These are phyloP conservation scores for Rhamnella rubrinervis DNA, from an alignment of 331 rosid genomes.

Conservation along the genomic window DNA sequence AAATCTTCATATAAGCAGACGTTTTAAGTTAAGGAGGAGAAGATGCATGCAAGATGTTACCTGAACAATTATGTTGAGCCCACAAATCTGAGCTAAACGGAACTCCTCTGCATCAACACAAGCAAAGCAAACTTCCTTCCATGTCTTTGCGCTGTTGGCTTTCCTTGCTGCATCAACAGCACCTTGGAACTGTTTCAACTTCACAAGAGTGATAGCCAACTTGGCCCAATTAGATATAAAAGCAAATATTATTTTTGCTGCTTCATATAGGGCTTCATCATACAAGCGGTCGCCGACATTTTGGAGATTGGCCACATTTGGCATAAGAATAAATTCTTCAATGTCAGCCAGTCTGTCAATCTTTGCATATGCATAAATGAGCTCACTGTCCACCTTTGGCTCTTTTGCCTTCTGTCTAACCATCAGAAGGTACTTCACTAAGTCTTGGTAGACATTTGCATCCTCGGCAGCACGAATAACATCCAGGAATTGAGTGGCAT, in stretches of 20 bases:
- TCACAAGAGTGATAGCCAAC: conserved; percentile 95
- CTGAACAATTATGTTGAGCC: conserved; percentile 96
- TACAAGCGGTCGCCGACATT: conserved; percentile 93
- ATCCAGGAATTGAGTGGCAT: conserved; percentile 89
- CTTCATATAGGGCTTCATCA: conserved; percentile 94
- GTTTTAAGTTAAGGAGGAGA: conserved; percentile 10
- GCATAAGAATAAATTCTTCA: conserved; percentile 97
- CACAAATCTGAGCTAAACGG: conserved; percentile 99
- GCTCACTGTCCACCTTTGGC: conserved; percentile 98
- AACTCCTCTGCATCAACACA: conserved; percentile 99
- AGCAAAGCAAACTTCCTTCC: conserved; percentile 99
- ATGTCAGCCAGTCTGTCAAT: conserved; percentile 93
- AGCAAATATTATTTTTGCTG: conserved; percentile 91
- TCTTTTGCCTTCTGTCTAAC: conserved; percentile 92
- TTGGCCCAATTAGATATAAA: conserved; percentile 99
- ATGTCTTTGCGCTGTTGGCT: conserved; percentile 98
- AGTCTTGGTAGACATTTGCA: conserved; percentile 78
- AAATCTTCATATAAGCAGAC: background rate
- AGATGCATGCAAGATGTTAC: conserved; percentile 31
- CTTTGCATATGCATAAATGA: conserved; percentile 97
- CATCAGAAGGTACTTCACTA: conserved; percentile 96
- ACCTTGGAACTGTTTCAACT: conserved; percentile 91
- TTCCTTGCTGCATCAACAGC: conserved; percentile 99
- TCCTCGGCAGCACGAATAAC: conserved; percentile 88
- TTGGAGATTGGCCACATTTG: conserved; percentile 97